These are phyloP conservation scores for Bothriochloa decipiens DNA, from an alignment of 176 grass and related monocot genomes.

Conservation along the genomic window DNA sequence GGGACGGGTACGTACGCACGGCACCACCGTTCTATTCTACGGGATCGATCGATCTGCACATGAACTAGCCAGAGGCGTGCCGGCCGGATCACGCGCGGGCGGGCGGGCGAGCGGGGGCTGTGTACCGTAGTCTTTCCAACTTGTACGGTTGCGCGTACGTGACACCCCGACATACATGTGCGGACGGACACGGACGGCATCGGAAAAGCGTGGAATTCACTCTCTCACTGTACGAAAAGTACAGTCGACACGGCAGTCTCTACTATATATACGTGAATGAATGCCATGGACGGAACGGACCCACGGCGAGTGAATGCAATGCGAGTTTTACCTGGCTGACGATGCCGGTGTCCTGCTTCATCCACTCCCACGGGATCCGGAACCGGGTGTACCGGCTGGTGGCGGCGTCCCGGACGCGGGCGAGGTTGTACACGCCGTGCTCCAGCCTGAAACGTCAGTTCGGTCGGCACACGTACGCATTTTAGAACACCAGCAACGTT, in stretches of 20 bases:
- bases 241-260: not conserved
- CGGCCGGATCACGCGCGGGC: slow-evolving; percentile 18
- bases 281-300: not conserved
- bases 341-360: slow-evolving; percentile 76
- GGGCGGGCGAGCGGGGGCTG: no score
- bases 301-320: not conserved
- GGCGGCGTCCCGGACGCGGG: slow-evolving; percentile 76
- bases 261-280: not conserved
- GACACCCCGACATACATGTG: slow-evolving; percentile 13
- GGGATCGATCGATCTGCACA: not conserved
- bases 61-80: slow-evolving; percentile 26
- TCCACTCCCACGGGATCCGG: slow-evolving; percentile 89
- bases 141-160: not conserved
- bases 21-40: not conserved
- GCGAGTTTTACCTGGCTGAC: slow-evolving; percentile 78
- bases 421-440: slow-evolving; percentile 86
- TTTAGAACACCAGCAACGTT: no score
- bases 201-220: not conserved
- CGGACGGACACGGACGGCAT: not conserved
- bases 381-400: slow-evolving; percentile 73
- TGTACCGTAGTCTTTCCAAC: not conserved
- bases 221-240: no score
- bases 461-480: no score
- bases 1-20: not conserved
- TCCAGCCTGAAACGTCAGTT: slow-evolving; percentile 54